Conservation (phyloP, 495 filamentous ascomycete genomes). For the Tuber umbilicatum region DNA sequence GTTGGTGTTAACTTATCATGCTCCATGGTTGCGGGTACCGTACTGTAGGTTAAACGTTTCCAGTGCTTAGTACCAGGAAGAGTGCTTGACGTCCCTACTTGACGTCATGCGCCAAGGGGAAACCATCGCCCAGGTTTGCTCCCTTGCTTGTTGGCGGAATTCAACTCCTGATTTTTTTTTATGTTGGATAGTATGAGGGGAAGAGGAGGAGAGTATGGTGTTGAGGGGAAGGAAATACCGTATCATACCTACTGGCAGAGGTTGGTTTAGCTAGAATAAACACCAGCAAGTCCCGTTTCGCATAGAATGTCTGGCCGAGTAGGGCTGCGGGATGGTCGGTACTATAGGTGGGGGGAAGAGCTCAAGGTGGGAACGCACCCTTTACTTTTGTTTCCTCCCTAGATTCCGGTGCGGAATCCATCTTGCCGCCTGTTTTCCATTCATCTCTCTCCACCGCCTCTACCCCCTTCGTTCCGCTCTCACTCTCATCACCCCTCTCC, state of each 20-base stretch:
- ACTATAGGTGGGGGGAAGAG: not conserved
- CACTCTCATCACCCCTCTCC: not conserved
- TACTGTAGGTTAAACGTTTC: not conserved
- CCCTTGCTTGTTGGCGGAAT: not conserved
- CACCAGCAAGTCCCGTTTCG: not conserved
- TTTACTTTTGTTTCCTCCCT: not conserved
- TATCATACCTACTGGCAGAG: not conserved
- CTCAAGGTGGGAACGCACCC: not conserved
- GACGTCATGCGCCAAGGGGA: constrained; percentile 33
- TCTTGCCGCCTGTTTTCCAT: not conserved
- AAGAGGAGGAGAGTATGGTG: not conserved
- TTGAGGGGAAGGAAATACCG: not conserved
- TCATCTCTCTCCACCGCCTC: not conserved
- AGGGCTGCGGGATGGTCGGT: not conserved
- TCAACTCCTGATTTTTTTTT: not conserved
- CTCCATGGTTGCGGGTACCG: not conserved
- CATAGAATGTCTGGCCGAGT: not conserved
- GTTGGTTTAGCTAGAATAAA: not conserved
- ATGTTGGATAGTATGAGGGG: not conserved
- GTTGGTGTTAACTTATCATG: not conserved
- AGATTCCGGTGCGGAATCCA: not conserved
- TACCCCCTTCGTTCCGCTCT: not conserved
- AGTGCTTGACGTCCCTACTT: constrained; percentile 29
- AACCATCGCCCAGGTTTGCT: not conserved
- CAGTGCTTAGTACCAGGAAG: not conserved